phyloP scores from a whole-genome alignment of 768 basidiomycete species.

The Chalciporus pseudorubinellus region DNA sequence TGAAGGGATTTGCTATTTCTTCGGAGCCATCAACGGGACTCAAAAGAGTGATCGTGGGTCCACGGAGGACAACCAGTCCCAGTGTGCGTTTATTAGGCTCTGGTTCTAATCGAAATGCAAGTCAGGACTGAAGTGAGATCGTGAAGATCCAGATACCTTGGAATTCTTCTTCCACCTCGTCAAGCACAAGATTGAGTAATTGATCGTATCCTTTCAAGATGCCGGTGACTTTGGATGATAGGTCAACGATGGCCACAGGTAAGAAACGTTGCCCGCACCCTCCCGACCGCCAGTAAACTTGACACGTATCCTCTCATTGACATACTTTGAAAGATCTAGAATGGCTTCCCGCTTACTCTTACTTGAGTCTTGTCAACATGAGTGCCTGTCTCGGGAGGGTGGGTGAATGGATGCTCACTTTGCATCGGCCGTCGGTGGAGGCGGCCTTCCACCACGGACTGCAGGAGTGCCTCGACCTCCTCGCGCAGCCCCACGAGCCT shows the following conservation, averaged over 20 bases:
- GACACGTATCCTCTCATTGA: constrained; percentile 87
- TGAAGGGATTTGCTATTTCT: constrained; percentile 90
- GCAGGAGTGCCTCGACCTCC: constrained; percentile 44
- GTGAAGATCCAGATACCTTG: constrained; percentile 46
- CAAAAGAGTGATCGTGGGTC: constrained; percentile 90
- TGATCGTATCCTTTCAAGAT: constrained; percentile 96
- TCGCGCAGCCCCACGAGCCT: constrained; percentile 61
- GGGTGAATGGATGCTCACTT: constrained; percentile 23
- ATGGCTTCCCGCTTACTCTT: constrained; percentile 82
- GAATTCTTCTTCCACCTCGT: constrained; percentile 87
- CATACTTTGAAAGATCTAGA: constrained; percentile 92
- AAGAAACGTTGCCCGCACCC: constrained; percentile 47
- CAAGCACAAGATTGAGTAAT: constrained; percentile 92
- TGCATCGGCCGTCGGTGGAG: constrained; percentile 16
- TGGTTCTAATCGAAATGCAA: constrained; percentile 44
- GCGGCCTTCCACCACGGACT: constrained; percentile 18
- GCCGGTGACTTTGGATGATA: constrained; percentile 65
- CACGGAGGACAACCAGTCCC: constrained; percentile 87
- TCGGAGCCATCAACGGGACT: constrained; percentile 95
- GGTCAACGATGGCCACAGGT: not conserved
- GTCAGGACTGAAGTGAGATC: constrained; percentile 8
- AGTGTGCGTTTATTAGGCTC: constrained; percentile 63
- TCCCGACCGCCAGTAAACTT: constrained; percentile 98
- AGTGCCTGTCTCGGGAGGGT: constrained; percentile 5
- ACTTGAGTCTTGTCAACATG: constrained; percentile 33